Evolutionary conservation across 2,329 filamentous ascomycete genomes (phyloP).

Genomic region (Aspergillus sp.): DNA sequence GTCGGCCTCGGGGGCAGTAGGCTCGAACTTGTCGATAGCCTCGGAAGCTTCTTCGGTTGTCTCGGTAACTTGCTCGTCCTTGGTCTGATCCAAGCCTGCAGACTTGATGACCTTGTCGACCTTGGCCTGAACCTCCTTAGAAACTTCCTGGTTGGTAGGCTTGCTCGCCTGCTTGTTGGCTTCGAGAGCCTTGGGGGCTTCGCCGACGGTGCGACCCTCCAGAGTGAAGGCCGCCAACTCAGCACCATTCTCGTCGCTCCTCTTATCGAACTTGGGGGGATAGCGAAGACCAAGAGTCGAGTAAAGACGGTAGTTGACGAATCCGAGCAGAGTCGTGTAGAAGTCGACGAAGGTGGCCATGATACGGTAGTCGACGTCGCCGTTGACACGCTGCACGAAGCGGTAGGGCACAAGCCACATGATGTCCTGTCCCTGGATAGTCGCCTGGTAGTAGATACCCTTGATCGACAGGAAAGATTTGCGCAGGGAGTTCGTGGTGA

Average conservation of each 20-base stretch:
- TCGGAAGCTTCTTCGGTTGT: slow-evolving; percentile 55
- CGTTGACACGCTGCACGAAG: slow-evolving; percentile 92
- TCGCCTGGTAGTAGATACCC: slow-evolving; percentile 98
- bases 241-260: slow-evolving; percentile 83
- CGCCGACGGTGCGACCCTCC: slow-evolving; percentile 67
- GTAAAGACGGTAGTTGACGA: slow-evolving; percentile 94
- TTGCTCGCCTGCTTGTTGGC: slow-evolving; percentile 56
- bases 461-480: slow-evolving; percentile 99
- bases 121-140: slow-evolving; percentile 69
- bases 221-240: slow-evolving; percentile 90
- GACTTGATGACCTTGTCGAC: slow-evolving; percentile 58
- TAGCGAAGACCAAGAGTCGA: slow-evolving; percentile 90
- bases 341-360: slow-evolving; percentile 99
- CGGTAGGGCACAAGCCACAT: slow-evolving; percentile 97
- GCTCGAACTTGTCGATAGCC: slow-evolving; percentile 88
- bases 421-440: slow-evolving; percentile 93
- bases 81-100: slow-evolving; percentile 42
- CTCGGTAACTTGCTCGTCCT: slow-evolving; percentile 47
- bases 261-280: slow-evolving; percentile 86
- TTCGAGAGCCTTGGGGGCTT: slow-evolving; percentile 53
- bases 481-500: slow-evolving; percentile 83
- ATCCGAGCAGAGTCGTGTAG: slow-evolving; percentile 93
- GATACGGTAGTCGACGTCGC: slow-evolving; percentile 96
- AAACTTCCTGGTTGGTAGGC: slow-evolving; percentile 58
- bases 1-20: slow-evolving; percentile 80